Conservation (phyloP, 768 basidiomycete species). For the Sistotremastrum suecicum region DNA sequence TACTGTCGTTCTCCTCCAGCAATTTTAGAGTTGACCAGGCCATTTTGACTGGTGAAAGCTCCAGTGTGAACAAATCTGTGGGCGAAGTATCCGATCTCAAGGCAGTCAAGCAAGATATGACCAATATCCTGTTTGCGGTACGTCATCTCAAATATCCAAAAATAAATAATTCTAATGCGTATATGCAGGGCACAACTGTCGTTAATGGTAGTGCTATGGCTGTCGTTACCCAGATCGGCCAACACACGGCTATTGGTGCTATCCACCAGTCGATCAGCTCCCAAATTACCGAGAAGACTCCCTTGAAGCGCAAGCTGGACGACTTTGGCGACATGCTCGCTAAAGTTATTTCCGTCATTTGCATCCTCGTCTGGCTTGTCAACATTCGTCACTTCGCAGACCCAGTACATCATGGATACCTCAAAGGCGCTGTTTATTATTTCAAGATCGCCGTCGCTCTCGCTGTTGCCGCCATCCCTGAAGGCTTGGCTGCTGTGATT, state of each 20-base stretch:
- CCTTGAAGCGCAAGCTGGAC: conserved; percentile 91
- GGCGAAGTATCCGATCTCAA: conserved; percentile 52
- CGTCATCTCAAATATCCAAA: conserved; percentile 12
- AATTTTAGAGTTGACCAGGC: conserved; percentile 95
- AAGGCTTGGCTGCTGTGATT: conserved; percentile 96
- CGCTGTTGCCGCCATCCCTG: conserved; percentile 97
- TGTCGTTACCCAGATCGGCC: conserved; percentile 77
- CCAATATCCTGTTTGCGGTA: conserved; percentile 89
- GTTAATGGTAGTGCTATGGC: conserved; percentile 87
- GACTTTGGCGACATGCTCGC: conserved; percentile 97
- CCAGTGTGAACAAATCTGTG: conserved; percentile 71
- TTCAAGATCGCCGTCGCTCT: conserved; percentile 99
- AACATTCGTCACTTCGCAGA: conserved; percentile 96
- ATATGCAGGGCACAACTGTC: conserved; percentile 74
- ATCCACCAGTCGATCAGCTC: conserved; percentile 94
- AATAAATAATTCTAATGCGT: background rate
- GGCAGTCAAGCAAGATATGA: conserved; percentile 98
- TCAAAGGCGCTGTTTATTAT: conserved; percentile 96
- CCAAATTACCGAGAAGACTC: conserved; percentile 92
- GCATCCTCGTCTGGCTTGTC: conserved; percentile 94
- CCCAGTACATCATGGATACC: conserved; percentile 76
- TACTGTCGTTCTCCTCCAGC: conserved; percentile 81
- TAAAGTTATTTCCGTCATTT: conserved; percentile 95
- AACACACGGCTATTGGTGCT: conserved; percentile 84
- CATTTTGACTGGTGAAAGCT: conserved; percentile 89